Base-by-base conservation (phyloP, 495 filamentous ascomycete species). In the Hyaloscypha finlandica region DNA sequence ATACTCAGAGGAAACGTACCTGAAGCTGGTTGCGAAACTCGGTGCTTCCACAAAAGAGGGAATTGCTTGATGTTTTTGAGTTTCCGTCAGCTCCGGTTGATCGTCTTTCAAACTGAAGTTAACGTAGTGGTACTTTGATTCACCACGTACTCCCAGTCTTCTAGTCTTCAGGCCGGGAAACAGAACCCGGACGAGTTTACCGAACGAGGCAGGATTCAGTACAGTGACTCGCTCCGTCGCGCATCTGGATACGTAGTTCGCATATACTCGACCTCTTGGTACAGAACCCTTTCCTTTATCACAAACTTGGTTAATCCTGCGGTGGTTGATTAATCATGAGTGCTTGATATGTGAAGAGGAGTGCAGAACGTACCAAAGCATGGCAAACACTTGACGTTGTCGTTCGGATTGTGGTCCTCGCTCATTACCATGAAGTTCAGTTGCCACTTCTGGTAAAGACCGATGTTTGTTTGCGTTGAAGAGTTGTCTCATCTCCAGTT, bases 51-150 rank as follows among this genome's bases (percentile, higher is more conserved):
- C 70, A 16, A 82, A 73, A 8, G 78, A 76, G 8, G 81, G 71
- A 0, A 71, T 69, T 6, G 77, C 75, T 51, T 78, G 80, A 8
- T 60, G 63, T 35, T 59, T 70, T 63, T 71, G 71, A 0, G 70
- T 51, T 19, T 81, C 79, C n/a, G 74, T 74, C 6, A 79, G 64
- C 6, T 84, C 82, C n/a, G 79, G 79, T 66, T 83, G 79, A 58
- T 90, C 88, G 35, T 90, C 86, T 25, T 80, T 83, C 37, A 97
- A 82, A 3, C 86, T 87, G 74, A 97, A 88, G 74, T 94, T 92
- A 54, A 95, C 92, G 74, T 99, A 99, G 74, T 99, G 96, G 76
- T 99, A 99, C 76, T 99, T 99, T 6, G 96, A 98, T 78, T 97
- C 93, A 52, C 96, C 96, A 25, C 95, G 88, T 51, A 98, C 93